Conservation (phyloP, 2,329 filamentous ascomycete genomes). For the Colletotrichum lentis region DNA sequence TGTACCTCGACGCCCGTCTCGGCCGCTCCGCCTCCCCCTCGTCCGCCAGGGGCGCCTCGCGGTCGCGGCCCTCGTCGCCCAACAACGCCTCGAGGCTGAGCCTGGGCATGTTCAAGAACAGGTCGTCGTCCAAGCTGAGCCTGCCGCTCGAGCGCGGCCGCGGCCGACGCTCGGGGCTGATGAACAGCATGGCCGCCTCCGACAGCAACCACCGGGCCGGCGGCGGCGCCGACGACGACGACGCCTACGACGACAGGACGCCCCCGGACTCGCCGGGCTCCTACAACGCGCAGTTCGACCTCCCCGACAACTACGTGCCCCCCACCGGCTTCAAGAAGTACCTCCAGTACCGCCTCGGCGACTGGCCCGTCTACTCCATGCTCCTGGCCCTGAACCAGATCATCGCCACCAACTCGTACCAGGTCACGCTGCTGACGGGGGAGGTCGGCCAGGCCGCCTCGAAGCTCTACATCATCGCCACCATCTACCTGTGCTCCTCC, state of each 20-base stretch:
- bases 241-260: slow-evolving; percentile 18
- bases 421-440: slow-evolving; percentile 73
- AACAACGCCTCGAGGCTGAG: slow-evolving; percentile 28
- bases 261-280: slow-evolving; percentile 42
- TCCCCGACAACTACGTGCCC: slow-evolving; percentile 63
- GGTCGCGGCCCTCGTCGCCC: slow-evolving; percentile 22
- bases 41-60: slow-evolving; percentile 39
- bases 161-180: slow-evolving; percentile 23
- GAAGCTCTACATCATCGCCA: slow-evolving; percentile 68
- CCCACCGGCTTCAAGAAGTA: slow-evolving; percentile 63
- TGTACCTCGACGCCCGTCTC: slow-evolving; percentile 66
- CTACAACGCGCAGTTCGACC: slow-evolving; percentile 62
- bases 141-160: slow-evolving; percentile 31
- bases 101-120: slow-evolving; percentile 33
- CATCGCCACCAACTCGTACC: slow-evolving; percentile 72
- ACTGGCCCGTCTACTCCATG: slow-evolving; percentile 71
- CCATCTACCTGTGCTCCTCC: slow-evolving; percentile 65
- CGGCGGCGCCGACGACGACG: neutral
- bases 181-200: slow-evolving; percentile 16
- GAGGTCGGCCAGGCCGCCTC: slow-evolving; percentile 65
- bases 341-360: slow-evolving; percentile 63
- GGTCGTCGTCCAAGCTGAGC: slow-evolving; percentile 32
- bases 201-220: slow-evolving; percentile 4
- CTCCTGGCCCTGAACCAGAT: slow-evolving; percentile 70
- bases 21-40: slow-evolving; percentile 55